Conservation (phyloP, 2,329 filamentous ascomycete species). For the Pyrenophora seminiperda region DNA sequence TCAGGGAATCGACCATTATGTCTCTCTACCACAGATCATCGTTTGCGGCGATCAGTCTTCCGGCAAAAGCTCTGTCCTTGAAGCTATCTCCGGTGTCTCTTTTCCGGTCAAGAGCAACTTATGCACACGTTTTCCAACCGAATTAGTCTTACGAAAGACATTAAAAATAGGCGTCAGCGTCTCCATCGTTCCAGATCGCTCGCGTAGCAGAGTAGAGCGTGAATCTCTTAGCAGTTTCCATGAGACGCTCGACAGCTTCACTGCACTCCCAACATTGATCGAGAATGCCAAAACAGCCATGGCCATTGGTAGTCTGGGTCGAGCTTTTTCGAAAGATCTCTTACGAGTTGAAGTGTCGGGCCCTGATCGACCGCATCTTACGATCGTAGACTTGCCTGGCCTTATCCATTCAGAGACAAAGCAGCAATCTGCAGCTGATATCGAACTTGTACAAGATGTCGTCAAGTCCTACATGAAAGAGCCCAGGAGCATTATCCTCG, state of each 20-base stretch:
- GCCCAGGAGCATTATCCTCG: constrained; percentile 26
- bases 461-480: constrained; percentile 26
- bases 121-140: constrained; percentile 64
- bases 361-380: constrained; percentile 37
- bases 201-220: constrained; percentile 28
- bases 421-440: constrained; percentile 13
- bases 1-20: constrained; percentile 49
- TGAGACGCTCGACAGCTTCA: constrained; percentile 36
- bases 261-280: constrained; percentile 55
- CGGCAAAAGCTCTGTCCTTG: constrained; percentile 38
- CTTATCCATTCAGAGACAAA: constrained; percentile 40
- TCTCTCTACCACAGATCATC: constrained; percentile 46
- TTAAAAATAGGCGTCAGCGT: constrained; percentile 5
- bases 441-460: constrained; percentile 14
- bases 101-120: constrained; percentile 60
- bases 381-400: constrained; percentile 52
- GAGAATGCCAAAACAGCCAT: constrained; percentile 46
- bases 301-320: not conserved
- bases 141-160: constrained; percentile 51
- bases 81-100: constrained; percentile 62
- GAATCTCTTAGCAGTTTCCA: constrained; percentile 42
- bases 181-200: constrained; percentile 9
- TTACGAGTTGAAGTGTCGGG: constrained; percentile 50
- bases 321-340: constrained; percentile 46
- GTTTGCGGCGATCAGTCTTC: constrained; percentile 34